Conservation (phyloP, 2,329 filamentous ascomycete genomes). For the Trichoderma sp. region DNA sequence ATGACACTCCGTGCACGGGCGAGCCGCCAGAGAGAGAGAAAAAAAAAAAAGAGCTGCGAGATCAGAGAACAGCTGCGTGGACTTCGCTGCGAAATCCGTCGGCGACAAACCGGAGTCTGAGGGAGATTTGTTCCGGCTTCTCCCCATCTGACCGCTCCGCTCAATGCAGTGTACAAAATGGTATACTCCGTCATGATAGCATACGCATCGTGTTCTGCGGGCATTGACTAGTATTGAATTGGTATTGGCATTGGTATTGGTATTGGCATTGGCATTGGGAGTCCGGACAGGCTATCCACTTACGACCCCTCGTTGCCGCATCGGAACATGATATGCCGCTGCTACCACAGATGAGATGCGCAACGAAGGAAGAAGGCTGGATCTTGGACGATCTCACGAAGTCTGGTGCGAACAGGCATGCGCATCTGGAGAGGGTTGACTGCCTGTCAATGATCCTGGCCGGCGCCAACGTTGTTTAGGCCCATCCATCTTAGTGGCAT, state of each 20-base stretch:
- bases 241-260: too few relatives aligned
- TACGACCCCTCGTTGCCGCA: not conserved
- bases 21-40: not conserved
- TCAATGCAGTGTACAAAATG: not conserved
- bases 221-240: not conserved
- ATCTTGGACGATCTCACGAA: conserved; percentile 10
- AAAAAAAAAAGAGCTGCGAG: too few relatives aligned
- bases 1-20: conserved; percentile 4
- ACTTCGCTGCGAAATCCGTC: not conserved
- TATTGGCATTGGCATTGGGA: too few relatives aligned
- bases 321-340: not conserved
- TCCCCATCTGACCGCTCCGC: conserved; percentile 9
- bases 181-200: not conserved
- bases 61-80: not conserved
- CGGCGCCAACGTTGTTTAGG: conserved; percentile 2
- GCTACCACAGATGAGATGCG: conserved; percentile 7
- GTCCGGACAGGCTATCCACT: not conserved
- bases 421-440: not conserved
- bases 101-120: not conserved
- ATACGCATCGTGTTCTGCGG: not conserved
- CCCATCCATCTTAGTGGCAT: conserved; percentile 3
- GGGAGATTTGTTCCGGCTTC: not conserved
- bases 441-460: conserved; percentile 11
- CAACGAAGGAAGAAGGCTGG: not conserved
- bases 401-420: conserved; percentile 10